Percentiles rank a stretch among this genome's conserved stretches.
phyloP scores from a whole-genome alignment of 108 stramenopile genomes.

The Chaetoceros tenuissimus region DNA sequence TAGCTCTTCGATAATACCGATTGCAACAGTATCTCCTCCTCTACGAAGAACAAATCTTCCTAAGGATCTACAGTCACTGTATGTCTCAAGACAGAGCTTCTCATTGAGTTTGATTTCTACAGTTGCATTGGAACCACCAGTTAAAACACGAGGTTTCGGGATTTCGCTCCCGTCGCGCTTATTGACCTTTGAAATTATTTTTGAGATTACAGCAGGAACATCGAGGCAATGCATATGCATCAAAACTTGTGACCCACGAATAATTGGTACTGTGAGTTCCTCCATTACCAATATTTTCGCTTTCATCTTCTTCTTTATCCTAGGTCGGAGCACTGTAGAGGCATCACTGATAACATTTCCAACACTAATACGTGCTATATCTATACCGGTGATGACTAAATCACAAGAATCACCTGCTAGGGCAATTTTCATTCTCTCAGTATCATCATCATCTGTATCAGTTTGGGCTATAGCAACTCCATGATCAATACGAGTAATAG shows the following conservation, averaged over 20 bases:
- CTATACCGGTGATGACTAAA: slow-evolving; percentile 59
- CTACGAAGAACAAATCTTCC: slow-evolving; percentile 97
- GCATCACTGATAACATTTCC: slow-evolving; percentile 74
- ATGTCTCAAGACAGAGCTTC: slow-evolving; percentile 88
- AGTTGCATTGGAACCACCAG: slow-evolving; percentile 42
- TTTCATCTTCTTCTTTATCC: slow-evolving; percentile 50
- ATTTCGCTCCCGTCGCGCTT: slow-evolving; percentile 76
- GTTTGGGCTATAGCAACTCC: slow-evolving; percentile 16
- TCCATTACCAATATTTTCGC: slow-evolving; percentile 93
- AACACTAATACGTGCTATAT: slow-evolving; percentile 56
- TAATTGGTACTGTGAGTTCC: slow-evolving; percentile 92
- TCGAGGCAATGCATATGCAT: slow-evolving; percentile 80
- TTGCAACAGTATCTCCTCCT: slow-evolving; percentile 88
- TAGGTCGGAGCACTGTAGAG: slow-evolving; percentile 38
- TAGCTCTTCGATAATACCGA: slow-evolving; percentile 89
- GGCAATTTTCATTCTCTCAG: slow-evolving; percentile 36
- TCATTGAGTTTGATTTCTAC: slow-evolving; percentile 72
- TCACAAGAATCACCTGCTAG: slow-evolving; percentile 88
- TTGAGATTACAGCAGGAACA: slow-evolving; percentile 55
- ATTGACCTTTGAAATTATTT: slow-evolving; percentile 56
- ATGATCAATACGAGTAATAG: slow-evolving; percentile 51
- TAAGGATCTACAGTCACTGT: slow-evolving; percentile 88
- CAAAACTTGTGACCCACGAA: slow-evolving; percentile 82
- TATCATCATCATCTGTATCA: slow-evolving; percentile 17
- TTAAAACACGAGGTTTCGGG: slow-evolving; percentile 60